These are phyloP conservation scores for Syzygium jambos DNA, from an alignment of 345 rosid genomes.

Conservation along the genomic window DNA sequence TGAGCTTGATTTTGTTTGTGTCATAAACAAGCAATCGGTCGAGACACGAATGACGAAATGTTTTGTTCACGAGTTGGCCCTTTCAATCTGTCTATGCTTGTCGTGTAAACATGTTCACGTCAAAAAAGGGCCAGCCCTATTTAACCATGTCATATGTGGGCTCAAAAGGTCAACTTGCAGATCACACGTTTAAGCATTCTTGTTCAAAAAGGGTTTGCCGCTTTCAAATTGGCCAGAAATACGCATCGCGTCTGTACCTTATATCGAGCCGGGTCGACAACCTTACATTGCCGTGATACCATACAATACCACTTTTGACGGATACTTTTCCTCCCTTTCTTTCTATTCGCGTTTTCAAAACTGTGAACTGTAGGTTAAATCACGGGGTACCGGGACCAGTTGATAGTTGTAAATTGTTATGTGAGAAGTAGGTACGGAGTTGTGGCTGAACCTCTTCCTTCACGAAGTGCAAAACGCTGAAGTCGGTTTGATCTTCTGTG, in stretches of 20 bases:
- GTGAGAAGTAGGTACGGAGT: not conserved
- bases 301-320: not conserved
- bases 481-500: not conserved
- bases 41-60: not conserved
- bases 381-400: not conserved
- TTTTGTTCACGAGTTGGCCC: not conserved
- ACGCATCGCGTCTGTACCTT: fast-evolving
- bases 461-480: not conserved
- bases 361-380: not conserved
- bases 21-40: not conserved
- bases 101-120: not conserved
- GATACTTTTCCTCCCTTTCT: not conserved
- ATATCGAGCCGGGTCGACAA: not conserved
- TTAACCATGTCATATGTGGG: not conserved
- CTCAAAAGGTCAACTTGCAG: not conserved
- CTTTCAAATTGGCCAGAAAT: not conserved
- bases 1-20: not conserved
- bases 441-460: not conserved
- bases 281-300: not conserved
- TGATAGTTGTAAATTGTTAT: not conserved
- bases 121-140: not conserved
- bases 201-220: fast-evolving
- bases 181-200: not conserved
- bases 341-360: not conserved
- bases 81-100: not conserved